Evolutionary conservation across 371 early-diverging fungal genomes (phyloP), one percentile per base, ranked within the genome.

Genomic region (Mycotypha africana): DNA sequence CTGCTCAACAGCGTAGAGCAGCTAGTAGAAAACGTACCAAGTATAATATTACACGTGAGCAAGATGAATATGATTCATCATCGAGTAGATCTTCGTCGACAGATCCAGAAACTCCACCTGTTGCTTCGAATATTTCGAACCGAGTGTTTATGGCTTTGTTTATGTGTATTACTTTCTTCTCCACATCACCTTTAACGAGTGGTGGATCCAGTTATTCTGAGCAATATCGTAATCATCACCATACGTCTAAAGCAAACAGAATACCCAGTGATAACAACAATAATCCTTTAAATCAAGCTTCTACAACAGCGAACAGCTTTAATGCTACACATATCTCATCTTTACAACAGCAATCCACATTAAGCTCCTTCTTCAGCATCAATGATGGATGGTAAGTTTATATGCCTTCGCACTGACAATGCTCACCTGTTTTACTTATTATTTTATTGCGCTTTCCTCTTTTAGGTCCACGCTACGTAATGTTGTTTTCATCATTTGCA

Each of bases 71-170:
- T 20, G 56, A 56, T 17, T 45, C 38, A 22, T 35, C 24, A 14
- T 42, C 45, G 25, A 49, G 39, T 22, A n/a, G 34, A 16, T 45
- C 62, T 39, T 21, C 17, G 21, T 24, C 45, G 26, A 24, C 31
- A 17, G 36, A 44, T 40, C 39, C 38, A 24, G 28, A 36, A 25
- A 26, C 42, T 1, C 28, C 47, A 28, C 53, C 53, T 17, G 40
- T 42, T 1, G 15, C 44, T 5, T 34, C 42, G 2, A 37, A 42
- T 14, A 48, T 43, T 11, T 35, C 55, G n/a, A 62, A 65, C 14
- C 70, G 71, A 31, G 59, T 67, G 9, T 69, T 75, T 32, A 71
- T 71, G 76, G 71, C 72, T 7, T 40, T 67, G 8, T 71, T 71
- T 38, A 69, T 67, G 65, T 58, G 60, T 10, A 56, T 72, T 30